Base-by-base conservation (phyloP, 805 yeast genomes). In the Yarrowia divulgata region DNA sequence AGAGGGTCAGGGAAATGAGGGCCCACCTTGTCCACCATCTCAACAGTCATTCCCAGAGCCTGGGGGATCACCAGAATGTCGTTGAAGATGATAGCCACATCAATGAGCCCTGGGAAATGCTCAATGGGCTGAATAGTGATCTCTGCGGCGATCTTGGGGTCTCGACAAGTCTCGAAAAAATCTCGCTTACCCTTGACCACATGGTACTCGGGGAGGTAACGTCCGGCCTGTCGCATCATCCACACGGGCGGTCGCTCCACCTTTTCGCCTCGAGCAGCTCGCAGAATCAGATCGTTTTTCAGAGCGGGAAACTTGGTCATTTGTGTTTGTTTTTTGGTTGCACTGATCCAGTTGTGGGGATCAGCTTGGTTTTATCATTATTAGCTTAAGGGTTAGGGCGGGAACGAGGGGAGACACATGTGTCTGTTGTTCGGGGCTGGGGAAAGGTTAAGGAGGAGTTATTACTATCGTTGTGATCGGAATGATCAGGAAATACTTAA, bases 181-280 rank as follows among this genome's bases (percentile, higher is more conserved):
- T 95, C 97, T 72, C 91, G 84, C 16, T 85, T 84, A 63, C 86
- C 96, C 77, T 95, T 95, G 60, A 88, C 97, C 76, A 87, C 85
- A 78, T 93, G 97, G 77, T 95, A 95, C 77, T 95, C 78, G 9
- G 81, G 81, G 69, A 88, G 81, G 75, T 93, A 93, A 71, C 98
- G 84, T 19, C 98, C 98, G n/a, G 98, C 98, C 82, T 93, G 98
- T 80, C 98, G 87, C 98, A 93, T 93, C 73, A 93, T 90, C 98
- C 98, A 95, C 71, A 95, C 87, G 19, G 99, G 99, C 1, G 99
- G 98, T 77, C 99, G 87, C 80, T 95, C 98, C 49, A 94, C 98
- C 71, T 81, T 81, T 77, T 94, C 97, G 66, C 90, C 81, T 75
- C 67, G 84, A 12, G 98, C 98, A 3, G 98, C 97, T 74, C 99